A percentile compares a stretch with the other conserved stretches of the same genome.
These are phyloP conservation scores for Thalassiosira allenii DNA, from an alignment of 352 stramenopile species.

Conservation along the genomic window DNA sequence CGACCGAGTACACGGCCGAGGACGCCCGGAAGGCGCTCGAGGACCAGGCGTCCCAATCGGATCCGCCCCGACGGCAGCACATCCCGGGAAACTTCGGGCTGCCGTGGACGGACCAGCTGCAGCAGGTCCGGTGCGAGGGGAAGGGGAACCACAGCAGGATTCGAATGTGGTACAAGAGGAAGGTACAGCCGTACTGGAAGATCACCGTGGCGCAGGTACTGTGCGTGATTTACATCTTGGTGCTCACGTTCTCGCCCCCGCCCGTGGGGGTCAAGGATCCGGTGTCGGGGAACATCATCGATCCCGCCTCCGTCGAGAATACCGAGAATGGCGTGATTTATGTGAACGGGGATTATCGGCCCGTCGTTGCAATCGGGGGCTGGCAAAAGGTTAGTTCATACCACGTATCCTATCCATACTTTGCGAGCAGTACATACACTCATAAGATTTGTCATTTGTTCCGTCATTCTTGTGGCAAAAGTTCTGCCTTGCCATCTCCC, in stretches of 20 bases:
- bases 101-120: too few relatives aligned
- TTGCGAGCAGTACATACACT: not conserved
- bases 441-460: not conserved
- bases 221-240: constrained; percentile 48
- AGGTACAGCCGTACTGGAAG: constrained; percentile 42
- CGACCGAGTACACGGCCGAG: too few relatives aligned
- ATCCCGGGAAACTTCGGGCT: too few relatives aligned
- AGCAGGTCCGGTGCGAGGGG: too few relatives aligned
- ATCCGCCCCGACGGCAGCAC: too few relatives aligned
- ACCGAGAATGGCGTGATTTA: constrained; percentile 56
- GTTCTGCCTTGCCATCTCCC: constrained; percentile 39
- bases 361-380: constrained; percentile 34
- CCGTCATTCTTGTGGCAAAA: not conserved
- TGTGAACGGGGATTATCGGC: constrained; percentile 45
- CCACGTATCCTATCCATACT: not conserved
- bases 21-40: too few relatives aligned
- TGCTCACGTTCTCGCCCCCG: constrained; percentile 42
- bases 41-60: too few relatives aligned
- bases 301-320: constrained; percentile 33
- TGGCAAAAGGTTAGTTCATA: not conserved
- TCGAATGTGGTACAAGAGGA: constrained; percentile 15
- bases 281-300: constrained; percentile 49
- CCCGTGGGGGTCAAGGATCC: constrained; percentile 41
- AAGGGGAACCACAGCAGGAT: not conserved
- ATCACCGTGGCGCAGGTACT: constrained; percentile 35